Evolutionary conservation across 805 yeast species (phyloP).

Genomic region (Maudiozyma serrabonitensis): DNA sequence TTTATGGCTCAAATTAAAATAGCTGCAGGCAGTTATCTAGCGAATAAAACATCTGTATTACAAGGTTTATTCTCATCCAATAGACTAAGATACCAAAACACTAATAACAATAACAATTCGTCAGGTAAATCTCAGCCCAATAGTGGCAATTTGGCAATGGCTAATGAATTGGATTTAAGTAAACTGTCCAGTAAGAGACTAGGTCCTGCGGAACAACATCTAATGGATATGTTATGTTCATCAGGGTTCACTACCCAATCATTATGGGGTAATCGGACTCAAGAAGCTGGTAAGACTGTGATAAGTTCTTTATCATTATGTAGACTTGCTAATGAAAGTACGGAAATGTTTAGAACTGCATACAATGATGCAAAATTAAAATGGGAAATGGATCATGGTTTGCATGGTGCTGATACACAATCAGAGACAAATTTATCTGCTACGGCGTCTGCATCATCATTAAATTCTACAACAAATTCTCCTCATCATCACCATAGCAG

Average conservation of each 20-base stretch:
- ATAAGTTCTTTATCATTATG: conserved; percentile 53
- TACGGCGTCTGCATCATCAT: conserved; percentile 8
- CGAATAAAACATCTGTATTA: conserved; percentile 52
- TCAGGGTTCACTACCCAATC: conserved; percentile 67
- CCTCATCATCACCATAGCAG: too few species aligned
- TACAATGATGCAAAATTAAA: conserved; percentile 14
- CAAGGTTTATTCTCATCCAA: conserved; percentile 50
- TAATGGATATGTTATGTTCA: conserved; percentile 87
- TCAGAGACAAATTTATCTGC: conserved; percentile 6
- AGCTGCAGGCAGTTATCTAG: conserved; percentile 60
- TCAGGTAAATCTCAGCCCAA: neutral
- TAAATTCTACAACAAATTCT: conserved; percentile 2
- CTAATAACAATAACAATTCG: neutral
- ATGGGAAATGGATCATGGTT: conserved; percentile 15
- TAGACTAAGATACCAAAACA: conserved; percentile 20
- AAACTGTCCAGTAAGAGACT: conserved; percentile 37
- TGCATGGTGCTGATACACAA: neutral
- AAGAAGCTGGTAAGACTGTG: conserved; percentile 83
- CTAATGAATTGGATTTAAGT: conserved; percentile 35
- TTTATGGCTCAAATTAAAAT: conserved; percentile 61
- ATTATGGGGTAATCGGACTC: conserved; percentile 81
- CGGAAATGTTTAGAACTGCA: conserved; percentile 24
- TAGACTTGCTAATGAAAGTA: conserved; percentile 33
- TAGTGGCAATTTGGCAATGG: neutral
- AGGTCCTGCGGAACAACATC: conserved; percentile 90